Evolutionary conservation across 176 grass and related monocot genomes (phyloP).

Genomic region (Zizania latifolia): DNA sequence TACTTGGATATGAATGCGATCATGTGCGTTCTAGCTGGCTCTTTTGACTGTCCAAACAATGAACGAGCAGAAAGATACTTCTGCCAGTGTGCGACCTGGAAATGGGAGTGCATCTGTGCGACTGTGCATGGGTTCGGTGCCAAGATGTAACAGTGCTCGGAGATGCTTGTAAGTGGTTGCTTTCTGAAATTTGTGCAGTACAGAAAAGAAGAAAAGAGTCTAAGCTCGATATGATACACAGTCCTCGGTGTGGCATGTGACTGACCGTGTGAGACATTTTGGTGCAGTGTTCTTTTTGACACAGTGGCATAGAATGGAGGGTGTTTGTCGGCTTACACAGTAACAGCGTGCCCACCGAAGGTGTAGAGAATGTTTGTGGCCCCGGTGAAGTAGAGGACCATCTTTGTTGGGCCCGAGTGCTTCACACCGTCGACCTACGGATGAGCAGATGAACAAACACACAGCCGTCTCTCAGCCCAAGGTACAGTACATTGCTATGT

Average conservation of each 20-base stretch:
- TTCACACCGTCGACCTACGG: conserved; percentile 86
- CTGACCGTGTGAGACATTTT: background rate
- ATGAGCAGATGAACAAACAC: background rate
- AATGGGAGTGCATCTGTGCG: background rate
- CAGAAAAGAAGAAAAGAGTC: background rate
- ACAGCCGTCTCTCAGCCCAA: background rate
- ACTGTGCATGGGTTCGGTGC: conserved; percentile 9
- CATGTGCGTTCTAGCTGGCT: conserved; percentile 16
- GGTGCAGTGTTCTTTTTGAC: background rate
- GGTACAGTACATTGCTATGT: background rate
- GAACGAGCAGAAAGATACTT: conserved; percentile 27
- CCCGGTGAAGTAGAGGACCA: conserved; percentile 98
- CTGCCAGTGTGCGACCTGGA: conserved; percentile 10
- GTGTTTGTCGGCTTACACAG: conserved; percentile 80
- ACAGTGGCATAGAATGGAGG: background rate
- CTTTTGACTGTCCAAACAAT: conserved; percentile 49
- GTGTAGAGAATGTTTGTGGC: conserved; percentile 99
- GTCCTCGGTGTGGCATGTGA: conserved; percentile 5
- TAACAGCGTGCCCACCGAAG: conserved; percentile 96
- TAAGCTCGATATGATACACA: no score
- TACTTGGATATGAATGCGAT: no score
- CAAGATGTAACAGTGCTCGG: background rate
- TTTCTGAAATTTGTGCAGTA: background rate
- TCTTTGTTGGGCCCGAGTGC: conserved; percentile 85
- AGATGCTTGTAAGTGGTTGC: background rate